Base-by-base conservation (phyloP, 345 rosid genomes). In the Syzygium oleosum region DNA sequence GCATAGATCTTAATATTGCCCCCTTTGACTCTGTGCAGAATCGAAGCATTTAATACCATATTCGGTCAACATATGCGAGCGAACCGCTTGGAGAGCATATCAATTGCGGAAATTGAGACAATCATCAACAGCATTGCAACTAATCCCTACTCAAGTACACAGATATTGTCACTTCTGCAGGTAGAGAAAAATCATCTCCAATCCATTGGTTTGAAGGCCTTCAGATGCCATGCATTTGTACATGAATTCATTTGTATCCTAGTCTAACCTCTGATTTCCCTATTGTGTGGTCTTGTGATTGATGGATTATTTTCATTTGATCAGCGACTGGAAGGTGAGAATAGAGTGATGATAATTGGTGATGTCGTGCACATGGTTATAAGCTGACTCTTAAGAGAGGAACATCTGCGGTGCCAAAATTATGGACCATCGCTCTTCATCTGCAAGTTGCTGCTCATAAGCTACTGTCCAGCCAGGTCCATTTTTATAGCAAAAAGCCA, bases 291-390 rank as follows among this genome's bases (percentile, higher is more conserved):
- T 51, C 54, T 25, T 68, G 4, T 77, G 38, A 68, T 83, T 25
- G 80, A 89, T 15, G 23, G 31, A 19, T 34, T 61, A 34, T 7
- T 25, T 85, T 52, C 83, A 6, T 86, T 21, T 87, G 31, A 87
- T 80, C 96, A 98, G 99, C 97, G 92, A 93, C 92, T 98, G 88
- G 97, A 98, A 90, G 97, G 95, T 85, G 98, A 96, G 89, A 98
- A 98, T 91, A 94, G 93, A 91, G 94, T 98, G 92, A 96, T 96
- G 99, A 93, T 98, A 85, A 95, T 92, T 55, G 96, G 93, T 27
- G 99, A 93, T 22, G 92, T 86, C 86, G 98, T 96, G 92, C 97
- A 92, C 84, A 94, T 98, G 90, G 83, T 73, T 73, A 65, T 83
- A 41, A 87, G 84, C 16, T 85, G 65, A 85, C 84, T 84, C 10